A percentile compares a stretch with the other conserved stretches of the same genome.
phyloP scores from a whole-genome alignment of 2,329 filamentous ascomycete genomes.

The Cladosporium cucumerinum region DNA sequence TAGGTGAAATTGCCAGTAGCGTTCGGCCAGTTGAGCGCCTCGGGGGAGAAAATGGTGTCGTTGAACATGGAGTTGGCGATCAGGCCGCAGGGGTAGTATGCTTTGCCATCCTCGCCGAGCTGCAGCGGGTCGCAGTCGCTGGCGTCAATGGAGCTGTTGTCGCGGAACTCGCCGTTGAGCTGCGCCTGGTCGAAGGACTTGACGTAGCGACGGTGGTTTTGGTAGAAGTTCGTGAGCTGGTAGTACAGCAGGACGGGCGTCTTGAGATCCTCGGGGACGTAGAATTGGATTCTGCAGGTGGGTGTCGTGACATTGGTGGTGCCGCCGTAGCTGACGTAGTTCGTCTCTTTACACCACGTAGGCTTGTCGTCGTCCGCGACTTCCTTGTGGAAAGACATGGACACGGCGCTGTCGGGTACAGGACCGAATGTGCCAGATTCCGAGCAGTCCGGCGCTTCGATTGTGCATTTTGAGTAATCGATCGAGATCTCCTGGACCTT shows the following conservation, averaged over 20 bases:
- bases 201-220: conserved; percentile 96
- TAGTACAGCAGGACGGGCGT: conserved; percentile 92
- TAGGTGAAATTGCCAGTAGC: conserved; percentile 55
- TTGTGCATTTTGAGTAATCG: conserved; percentile 79
- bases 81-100: conserved; percentile 91
- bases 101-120: conserved; percentile 44
- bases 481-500: conserved; percentile 84
- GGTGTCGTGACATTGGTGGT: conserved; percentile 37
- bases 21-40: conserved; percentile 53
- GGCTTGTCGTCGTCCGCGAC: conserved; percentile 26
- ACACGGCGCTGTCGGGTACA: conserved; percentile 59
- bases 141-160: conserved; percentile 57
- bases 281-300: conserved; percentile 72
- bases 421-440: conserved; percentile 35
- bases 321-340: conserved; percentile 26
- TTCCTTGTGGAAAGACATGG: conserved; percentile 65
- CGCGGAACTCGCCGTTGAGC: conserved; percentile 68
- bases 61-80: conserved; percentile 98
- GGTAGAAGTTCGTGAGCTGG: conserved; percentile 94
- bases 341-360: conserved; percentile 26
- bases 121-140: conserved; percentile 73
- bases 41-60: conserved; percentile 73
- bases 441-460: conserved; percentile 48
- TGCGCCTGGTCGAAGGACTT: conserved; percentile 82
- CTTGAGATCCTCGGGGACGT: conserved; percentile 72